Conservation (phyloP, 371 early-diverging fungal genomes). For the Globomyces sp. region DNA sequence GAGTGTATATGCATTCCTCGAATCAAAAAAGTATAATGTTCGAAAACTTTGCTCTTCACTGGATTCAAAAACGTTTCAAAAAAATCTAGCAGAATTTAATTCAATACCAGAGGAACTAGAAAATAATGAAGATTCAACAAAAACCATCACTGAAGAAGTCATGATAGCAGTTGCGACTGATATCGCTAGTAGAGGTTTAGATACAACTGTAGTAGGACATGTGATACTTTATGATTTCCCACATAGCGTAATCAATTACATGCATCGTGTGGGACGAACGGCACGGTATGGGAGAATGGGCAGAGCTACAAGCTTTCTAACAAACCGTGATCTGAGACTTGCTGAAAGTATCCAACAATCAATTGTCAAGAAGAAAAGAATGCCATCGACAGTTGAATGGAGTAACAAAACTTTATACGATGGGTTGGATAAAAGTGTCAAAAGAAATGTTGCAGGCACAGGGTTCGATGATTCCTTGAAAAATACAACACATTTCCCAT, state of each 20-base stretch:
- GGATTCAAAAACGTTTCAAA: conserved; percentile 50
- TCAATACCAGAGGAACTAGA: background rate
- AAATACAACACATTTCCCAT: no score
- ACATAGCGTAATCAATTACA: conserved; percentile 83
- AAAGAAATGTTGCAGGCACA: no score
- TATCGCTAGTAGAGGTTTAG: conserved; percentile 91
- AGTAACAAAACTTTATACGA: no score
- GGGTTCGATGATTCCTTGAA: no score
- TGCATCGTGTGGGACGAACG: conserved; percentile 96
- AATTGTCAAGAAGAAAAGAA: background rate
- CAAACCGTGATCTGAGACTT: conserved; percentile 71
- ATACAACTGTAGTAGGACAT: conserved; percentile 86
- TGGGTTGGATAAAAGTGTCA: no score
- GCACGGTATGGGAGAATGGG: conserved; percentile 87
- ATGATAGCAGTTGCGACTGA: conserved; percentile 85
- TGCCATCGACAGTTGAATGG: background rate
- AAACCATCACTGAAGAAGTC: conserved; percentile 1
- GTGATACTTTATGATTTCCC: conserved; percentile 96
- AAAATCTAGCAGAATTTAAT: conserved; percentile 47
- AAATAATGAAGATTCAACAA: background rate
- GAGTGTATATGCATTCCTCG: conserved; percentile 58
- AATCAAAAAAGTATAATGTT: conserved; percentile 56
- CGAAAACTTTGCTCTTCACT: conserved; percentile 55
- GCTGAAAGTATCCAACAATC: conserved; percentile 64
- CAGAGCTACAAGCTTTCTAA: conserved; percentile 78